Evolutionary conservation across 345 rosid species (phyloP).

Genomic region (Passiflora organensis): DNA sequence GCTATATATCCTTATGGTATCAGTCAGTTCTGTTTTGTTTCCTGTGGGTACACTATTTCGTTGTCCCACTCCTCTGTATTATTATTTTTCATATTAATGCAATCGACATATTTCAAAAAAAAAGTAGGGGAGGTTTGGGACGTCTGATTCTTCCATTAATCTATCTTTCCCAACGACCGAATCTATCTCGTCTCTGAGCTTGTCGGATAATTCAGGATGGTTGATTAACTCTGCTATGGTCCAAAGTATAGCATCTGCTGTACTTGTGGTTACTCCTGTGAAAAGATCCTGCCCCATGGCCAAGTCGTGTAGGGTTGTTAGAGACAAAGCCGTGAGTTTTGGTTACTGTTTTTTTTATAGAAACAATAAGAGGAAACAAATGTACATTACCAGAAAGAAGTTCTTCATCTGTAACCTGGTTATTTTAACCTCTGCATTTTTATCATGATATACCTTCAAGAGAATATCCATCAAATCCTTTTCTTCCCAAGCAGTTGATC

Average conservation of each 20-base stretch:
- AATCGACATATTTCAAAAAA: too few species aligned
- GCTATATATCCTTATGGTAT: too few species aligned
- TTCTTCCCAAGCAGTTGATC: slow-evolving; percentile 2
- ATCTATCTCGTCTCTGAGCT: slow-evolving; percentile 14
- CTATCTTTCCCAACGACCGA: slow-evolving; percentile 3
- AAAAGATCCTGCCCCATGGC: slow-evolving; percentile 19
- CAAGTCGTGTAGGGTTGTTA: too few species aligned
- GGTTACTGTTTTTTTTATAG: too few species aligned
- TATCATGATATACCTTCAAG: slow-evolving; percentile 30
- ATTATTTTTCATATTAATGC: too few species aligned
- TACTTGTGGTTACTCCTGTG: slow-evolving; percentile 16
- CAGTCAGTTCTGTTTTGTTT: too few species aligned
- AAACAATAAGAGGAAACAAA: too few species aligned
- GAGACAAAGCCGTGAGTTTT: too few species aligned
- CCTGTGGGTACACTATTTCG: too few species aligned
- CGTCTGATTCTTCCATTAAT: slow-evolving; percentile 16
- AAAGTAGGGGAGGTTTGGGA: slow-evolving; percentile 13
- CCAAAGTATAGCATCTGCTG: slow-evolving; percentile 19
- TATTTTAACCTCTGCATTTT: slow-evolving; percentile 29
- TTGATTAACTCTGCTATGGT: slow-evolving; percentile 11
- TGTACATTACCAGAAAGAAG: slow-evolving; percentile 34
- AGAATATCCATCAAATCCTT: slow-evolving; percentile 42
- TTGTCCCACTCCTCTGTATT: too few species aligned
- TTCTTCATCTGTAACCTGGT: slow-evolving; percentile 26
- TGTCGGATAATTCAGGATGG: slow-evolving; percentile 15